Conservation (phyloP, 495 filamentous ascomycete genomes). For the Neurospora intermedia region DNA sequence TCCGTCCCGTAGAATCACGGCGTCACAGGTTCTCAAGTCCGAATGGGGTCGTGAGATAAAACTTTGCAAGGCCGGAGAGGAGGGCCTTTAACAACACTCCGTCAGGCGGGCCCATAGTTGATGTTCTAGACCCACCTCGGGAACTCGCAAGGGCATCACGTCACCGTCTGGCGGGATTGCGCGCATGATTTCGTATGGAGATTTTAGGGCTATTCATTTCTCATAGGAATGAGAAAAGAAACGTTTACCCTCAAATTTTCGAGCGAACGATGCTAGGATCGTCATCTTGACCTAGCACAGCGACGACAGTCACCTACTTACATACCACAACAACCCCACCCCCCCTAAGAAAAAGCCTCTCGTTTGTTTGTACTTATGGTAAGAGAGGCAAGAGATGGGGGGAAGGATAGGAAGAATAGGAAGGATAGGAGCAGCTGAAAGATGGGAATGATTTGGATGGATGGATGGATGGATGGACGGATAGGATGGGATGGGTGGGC, state of each 20-base stretch:
- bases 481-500: background rate
- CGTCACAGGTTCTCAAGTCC: constrained; percentile 91
- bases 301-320: background rate
- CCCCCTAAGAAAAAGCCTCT: background rate
- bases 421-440: background rate
- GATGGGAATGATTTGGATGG: background rate
- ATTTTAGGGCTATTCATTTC: background rate
- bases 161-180: constrained; percentile 13
- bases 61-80: constrained; percentile 89
- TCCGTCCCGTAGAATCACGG: constrained; percentile 79
- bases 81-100: constrained; percentile 51
- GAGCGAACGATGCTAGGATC: background rate
- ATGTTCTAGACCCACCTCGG: background rate
- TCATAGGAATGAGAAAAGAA: background rate
- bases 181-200: background rate
- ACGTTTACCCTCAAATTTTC: background rate
- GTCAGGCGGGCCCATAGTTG: constrained; percentile 9
- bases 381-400: background rate
- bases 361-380: background rate
- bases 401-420: background rate
- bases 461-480: background rate
- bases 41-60: constrained; percentile 98
- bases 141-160: constrained; percentile 1
- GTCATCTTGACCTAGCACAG: background rate
- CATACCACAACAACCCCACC: background rate